A percentile compares a stretch with the other conserved stretches of the same genome.
Conservation (phyloP, 108 stramenopile genomes). For the Seminavis robusta region DNA sequence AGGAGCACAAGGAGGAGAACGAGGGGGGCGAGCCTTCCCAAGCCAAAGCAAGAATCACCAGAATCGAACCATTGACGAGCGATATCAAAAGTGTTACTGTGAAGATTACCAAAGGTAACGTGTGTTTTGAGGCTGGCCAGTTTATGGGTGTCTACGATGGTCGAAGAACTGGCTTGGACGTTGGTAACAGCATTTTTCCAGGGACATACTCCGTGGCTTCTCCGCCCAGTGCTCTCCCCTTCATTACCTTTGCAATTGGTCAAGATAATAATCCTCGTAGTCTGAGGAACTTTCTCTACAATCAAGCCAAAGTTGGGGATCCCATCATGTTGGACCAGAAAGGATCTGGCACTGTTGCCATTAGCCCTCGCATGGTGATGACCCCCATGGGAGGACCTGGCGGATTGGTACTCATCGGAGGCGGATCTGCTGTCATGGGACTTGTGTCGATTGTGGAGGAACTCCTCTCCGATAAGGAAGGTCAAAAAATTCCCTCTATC, state of each 20-base stretch:
- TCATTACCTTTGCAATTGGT: constrained; percentile 7
- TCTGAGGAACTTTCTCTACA: neutral
- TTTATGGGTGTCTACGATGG: constrained; percentile 9
- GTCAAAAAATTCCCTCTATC: constrained; percentile 1
- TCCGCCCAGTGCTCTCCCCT: neutral
- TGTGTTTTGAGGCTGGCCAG: constrained; percentile 1
- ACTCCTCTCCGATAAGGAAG: neutral
- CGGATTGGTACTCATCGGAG: constrained; percentile 3
- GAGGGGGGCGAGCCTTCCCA: too few relatives aligned
- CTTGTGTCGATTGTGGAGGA: constrained; percentile 8
- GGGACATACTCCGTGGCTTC: constrained; percentile 2
- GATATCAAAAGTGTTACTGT: constrained; percentile 7
- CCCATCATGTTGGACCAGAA: neutral
- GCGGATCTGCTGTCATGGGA: constrained; percentile 11
- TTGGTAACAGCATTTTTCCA: neutral
- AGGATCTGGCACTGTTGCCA: constrained; percentile 8
- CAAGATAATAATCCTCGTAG: constrained; percentile 8
- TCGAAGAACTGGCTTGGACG: neutral
- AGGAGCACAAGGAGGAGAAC: too few relatives aligned
- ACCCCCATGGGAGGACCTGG: constrained; percentile 8
- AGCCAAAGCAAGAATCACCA: neutral
- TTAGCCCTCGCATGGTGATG: constrained; percentile 5
- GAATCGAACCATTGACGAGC: neutral
- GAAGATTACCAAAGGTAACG: neutral
- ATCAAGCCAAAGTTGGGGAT: constrained; percentile 2